Evolutionary conservation across 2,329 filamentous ascomycete genomes (phyloP).

Genomic region (Fusarium hostae): DNA sequence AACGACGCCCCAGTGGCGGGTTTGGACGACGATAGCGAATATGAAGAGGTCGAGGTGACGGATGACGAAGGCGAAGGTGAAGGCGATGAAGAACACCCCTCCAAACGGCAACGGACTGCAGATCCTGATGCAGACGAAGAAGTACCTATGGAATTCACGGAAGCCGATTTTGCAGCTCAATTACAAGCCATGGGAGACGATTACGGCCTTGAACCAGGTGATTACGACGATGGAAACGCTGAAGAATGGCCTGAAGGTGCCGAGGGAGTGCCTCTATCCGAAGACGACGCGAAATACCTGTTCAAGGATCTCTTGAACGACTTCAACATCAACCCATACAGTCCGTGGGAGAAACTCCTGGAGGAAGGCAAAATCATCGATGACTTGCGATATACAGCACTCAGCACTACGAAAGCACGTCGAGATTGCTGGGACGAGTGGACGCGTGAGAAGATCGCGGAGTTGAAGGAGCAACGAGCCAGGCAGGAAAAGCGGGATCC

Average conservation of each 20-base stretch:
- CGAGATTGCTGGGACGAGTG: slow-evolving; percentile 87
- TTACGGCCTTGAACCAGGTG: slow-evolving; percentile 81
- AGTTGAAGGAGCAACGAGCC: slow-evolving; percentile 76
- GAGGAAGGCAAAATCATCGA: slow-evolving; percentile 85
- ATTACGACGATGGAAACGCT: slow-evolving; percentile 74
- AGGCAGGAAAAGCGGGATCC: slow-evolving; percentile 86
- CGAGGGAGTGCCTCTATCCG: slow-evolving; percentile 75
- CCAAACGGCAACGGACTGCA: slow-evolving; percentile 74
- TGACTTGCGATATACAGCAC: slow-evolving; percentile 85
- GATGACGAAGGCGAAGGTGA: slow-evolving; percentile 70
- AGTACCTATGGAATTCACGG: slow-evolving; percentile 80
- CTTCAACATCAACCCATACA: slow-evolving; percentile 84
- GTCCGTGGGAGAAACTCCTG: slow-evolving; percentile 89
- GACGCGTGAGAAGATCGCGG: slow-evolving; percentile 79
- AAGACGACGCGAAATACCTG: slow-evolving; percentile 79
- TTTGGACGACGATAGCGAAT: slow-evolving; percentile 69
- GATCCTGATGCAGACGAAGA: slow-evolving; percentile 63
- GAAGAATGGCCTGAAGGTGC: slow-evolving; percentile 76
- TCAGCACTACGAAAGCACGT: slow-evolving; percentile 82
- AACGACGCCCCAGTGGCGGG: not conserved
- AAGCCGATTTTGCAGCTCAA: slow-evolving; percentile 94
- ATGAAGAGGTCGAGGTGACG: slow-evolving; percentile 50
- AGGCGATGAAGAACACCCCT: slow-evolving; percentile 55
- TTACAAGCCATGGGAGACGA: slow-evolving; percentile 88
- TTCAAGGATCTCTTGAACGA: slow-evolving; percentile 92